Percentiles rank a stretch among this genome's conserved stretches.
Evolutionary conservation across 2,329 filamentous ascomycete genomes (phyloP).

Genomic region (Pseudocercospora pini-densiflorae): DNA sequence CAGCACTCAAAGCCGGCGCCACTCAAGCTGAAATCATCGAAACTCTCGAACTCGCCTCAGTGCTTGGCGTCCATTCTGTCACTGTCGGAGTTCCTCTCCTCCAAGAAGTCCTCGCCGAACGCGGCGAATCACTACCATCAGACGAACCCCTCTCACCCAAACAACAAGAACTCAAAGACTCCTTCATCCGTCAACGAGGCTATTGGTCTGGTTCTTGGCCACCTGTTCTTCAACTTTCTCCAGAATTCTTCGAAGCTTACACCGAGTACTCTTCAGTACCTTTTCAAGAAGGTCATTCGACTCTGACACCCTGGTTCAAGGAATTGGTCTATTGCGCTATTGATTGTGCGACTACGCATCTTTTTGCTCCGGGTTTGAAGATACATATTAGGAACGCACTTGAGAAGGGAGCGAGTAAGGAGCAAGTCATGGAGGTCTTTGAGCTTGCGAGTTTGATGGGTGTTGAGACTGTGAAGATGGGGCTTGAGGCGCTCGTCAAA

Average conservation of each 20-base stretch:
- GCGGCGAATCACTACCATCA: neutral
- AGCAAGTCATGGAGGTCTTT: constrained; percentile 56
- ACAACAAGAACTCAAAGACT: constrained; percentile 8
- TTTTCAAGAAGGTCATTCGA: constrained; percentile 35
- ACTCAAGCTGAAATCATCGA: constrained; percentile 50
- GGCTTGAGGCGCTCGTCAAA: neutral
- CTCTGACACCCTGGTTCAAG: constrained; percentile 53
- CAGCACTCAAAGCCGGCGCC: constrained; percentile 48
- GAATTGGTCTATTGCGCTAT: constrained; percentile 56
- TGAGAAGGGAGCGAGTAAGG: constrained; percentile 50
- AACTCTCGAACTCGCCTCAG: constrained; percentile 49
- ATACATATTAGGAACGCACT: constrained; percentile 56
- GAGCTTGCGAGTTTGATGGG: constrained; percentile 48
- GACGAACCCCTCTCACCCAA: constrained; percentile 38
- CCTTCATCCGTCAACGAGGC: constrained; percentile 9
- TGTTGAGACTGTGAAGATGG: constrained; percentile 15
- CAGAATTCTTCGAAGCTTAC: constrained; percentile 55
- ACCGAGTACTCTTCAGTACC: constrained; percentile 53
- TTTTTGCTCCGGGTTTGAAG: constrained; percentile 54
- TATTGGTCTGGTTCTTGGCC: constrained; percentile 33
- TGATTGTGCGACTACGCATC: constrained; percentile 54
- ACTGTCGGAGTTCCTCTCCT: constrained; percentile 53
- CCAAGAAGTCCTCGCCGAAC: constrained; percentile 47
- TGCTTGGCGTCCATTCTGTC: constrained; percentile 53
- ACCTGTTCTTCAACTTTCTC: constrained; percentile 50